Evolutionary conservation across 345 rosid genomes (phyloP).

Genomic region (Citrus unshiu): DNA sequence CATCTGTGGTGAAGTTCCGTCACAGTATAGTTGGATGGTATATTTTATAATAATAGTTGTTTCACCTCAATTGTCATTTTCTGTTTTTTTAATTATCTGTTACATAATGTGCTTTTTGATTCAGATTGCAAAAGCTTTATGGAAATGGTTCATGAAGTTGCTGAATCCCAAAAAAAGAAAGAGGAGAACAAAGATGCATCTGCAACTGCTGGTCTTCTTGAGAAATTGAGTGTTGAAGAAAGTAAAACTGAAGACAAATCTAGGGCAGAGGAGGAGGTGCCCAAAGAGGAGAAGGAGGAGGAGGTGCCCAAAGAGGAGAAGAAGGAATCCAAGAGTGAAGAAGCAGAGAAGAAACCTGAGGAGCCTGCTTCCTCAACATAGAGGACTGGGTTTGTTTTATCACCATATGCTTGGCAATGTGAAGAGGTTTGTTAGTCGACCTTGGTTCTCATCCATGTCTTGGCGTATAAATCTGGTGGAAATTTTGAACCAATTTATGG

Average conservation of each 20-base stretch:
- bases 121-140: conserved; percentile 85
- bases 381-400: conserved; percentile 7
- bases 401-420: conserved; percentile 9
- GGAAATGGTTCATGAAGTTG: conserved; percentile 74
- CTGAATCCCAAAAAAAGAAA: conserved; percentile 50
- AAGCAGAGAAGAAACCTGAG: conserved; percentile 44
- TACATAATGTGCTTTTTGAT: not conserved
- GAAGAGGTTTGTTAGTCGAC: conserved; percentile 6
- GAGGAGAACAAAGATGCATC: conserved; percentile 69
- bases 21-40: not conserved
- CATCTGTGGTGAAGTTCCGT: not conserved
- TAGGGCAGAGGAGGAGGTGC: conserved; percentile 35
- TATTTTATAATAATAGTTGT: not conserved
- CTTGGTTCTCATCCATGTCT: conserved; percentile 4
- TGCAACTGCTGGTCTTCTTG: conserved; percentile 67
- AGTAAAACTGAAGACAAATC: conserved; percentile 43
- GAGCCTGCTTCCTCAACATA: conserved; percentile 49
- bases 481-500: conserved; percentile 9
- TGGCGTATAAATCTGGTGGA: conserved; percentile 12
- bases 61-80: not conserved
- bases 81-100: not conserved
- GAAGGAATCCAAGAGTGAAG: conserved; percentile 33
- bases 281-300: conserved; percentile 31
- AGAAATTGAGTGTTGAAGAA: conserved; percentile 70
- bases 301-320: conserved; percentile 30